These are phyloP conservation scores for Mycena vulgaris DNA, from an alignment of 768 basidiomycete genomes.

Conservation along the genomic window DNA sequence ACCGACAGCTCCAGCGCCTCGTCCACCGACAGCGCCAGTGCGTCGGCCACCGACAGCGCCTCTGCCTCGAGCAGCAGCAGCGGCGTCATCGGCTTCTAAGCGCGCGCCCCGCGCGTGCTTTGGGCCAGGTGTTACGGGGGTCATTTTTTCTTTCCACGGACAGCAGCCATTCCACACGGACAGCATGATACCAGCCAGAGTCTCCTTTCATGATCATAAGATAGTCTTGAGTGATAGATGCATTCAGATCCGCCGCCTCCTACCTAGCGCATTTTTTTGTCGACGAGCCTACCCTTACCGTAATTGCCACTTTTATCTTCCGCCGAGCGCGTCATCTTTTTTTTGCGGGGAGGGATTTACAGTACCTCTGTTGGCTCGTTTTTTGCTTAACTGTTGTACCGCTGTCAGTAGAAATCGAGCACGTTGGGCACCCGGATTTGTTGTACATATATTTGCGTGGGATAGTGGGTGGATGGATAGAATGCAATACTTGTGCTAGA, in stretches of 20 bases:
- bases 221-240: conserved; percentile 42
- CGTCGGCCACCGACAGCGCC: conserved; percentile 17
- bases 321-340: neutral
- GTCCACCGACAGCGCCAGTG: conserved; percentile 2
- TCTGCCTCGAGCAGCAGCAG: conserved; percentile 11
- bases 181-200: conserved; percentile 31
- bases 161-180: conserved; percentile 29
- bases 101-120: neutral
- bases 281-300: conserved; percentile 29
- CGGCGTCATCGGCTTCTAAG: conserved; percentile 3
- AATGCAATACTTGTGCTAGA: too few species aligned
- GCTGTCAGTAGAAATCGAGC: conserved; percentile 7
- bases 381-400: conserved; percentile 16
- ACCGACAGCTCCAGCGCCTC: conserved; percentile 23
- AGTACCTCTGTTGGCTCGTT: neutral
- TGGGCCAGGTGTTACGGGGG: conserved; percentile 18
- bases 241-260: conserved; percentile 29
- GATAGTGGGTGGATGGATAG: too few species aligned
- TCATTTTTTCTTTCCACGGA: conserved; percentile 15
- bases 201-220: conserved; percentile 27
- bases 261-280: conserved; percentile 31
- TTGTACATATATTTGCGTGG: neutral
- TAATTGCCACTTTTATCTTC: conserved; percentile 18
- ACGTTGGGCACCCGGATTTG: neutral
- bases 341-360: conserved; percentile 10